Percentiles rank a stretch among this genome's conserved stretches.
Evolutionary conservation across 768 basidiomycete genomes (phyloP).

Genomic region (Holtermanniella nyarrowii): DNA sequence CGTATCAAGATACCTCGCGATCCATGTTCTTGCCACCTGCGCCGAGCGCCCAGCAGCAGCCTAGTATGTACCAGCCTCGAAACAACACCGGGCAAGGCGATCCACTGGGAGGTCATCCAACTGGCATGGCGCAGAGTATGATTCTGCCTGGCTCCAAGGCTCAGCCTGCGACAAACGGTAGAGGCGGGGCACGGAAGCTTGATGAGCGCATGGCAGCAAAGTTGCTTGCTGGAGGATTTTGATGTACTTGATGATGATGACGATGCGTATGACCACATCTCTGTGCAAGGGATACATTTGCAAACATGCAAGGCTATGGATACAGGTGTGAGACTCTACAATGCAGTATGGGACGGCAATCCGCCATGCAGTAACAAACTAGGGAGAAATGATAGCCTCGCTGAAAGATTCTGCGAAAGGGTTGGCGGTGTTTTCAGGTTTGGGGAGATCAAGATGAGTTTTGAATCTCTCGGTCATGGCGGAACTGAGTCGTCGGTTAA

Average conservation of each 20-base stretch:
- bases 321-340: not conserved
- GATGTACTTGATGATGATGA: not conserved
- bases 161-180: slow-evolving; percentile 1
- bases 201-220: slow-evolving; percentile 35
- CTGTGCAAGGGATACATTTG: not conserved
- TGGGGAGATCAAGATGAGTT: not conserved
- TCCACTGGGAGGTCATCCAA: slow-evolving; percentile 15
- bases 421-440: not conserved
- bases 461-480: not conserved
- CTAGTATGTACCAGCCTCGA: not conserved
- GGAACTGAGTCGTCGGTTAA: not conserved
- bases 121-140: slow-evolving; percentile 29
- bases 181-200: slow-evolving; percentile 16
- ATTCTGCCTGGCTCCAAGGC: slow-evolving; percentile 15
- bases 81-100: slow-evolving; percentile 1
- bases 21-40: slow-evolving; percentile 31
- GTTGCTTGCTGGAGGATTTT: slow-evolving; percentile 34
- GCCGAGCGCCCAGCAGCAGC: not conserved
- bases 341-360: too few species aligned
- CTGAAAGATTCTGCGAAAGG: slow-evolving; percentile 1
- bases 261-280: too few species aligned
- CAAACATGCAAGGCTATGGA: not conserved
- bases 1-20: slow-evolving; percentile 1
- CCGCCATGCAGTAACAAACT: not conserved
- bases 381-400: not conserved